Evolutionary conservation across 2,329 filamentous ascomycete species (phyloP).

Genomic region (Aspergillus versicolor): DNA sequence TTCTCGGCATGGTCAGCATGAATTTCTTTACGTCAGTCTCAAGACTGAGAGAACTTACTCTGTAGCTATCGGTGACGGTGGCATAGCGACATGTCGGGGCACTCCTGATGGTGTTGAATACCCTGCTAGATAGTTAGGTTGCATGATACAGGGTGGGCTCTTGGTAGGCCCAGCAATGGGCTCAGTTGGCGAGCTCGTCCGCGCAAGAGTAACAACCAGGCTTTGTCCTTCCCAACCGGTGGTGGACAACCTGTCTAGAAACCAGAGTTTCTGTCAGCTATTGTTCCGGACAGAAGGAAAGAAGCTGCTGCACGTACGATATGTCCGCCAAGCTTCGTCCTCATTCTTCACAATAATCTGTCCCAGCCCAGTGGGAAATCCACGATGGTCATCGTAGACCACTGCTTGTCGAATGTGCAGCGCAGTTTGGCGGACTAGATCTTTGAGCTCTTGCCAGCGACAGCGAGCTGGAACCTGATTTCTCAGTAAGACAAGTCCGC

Average conservation of each 20-base stretch:
- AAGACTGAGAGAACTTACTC: slow-evolving; percentile 29
- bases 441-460: slow-evolving; percentile 47
- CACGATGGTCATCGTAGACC: slow-evolving; percentile 44
- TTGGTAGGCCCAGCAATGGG: slow-evolving; percentile 45
- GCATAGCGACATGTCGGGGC: slow-evolving; percentile 28
- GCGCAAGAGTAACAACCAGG: slow-evolving; percentile 42
- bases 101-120: slow-evolving; percentile 35
- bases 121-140: slow-evolving; percentile 28
- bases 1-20: slow-evolving; percentile 7
- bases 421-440: slow-evolving; percentile 45
- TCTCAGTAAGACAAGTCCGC: slow-evolving; percentile 14
- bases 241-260: slow-evolving; percentile 40
- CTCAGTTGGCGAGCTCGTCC: slow-evolving; percentile 40
- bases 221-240: slow-evolving; percentile 46
- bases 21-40: not conserved
- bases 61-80: slow-evolving; percentile 36
- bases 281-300: not conserved
- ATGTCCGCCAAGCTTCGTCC: slow-evolving; percentile 46
- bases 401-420: slow-evolving; percentile 46
- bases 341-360: slow-evolving; percentile 48
- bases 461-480: slow-evolving; percentile 43
- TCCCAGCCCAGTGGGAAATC: slow-evolving; percentile 43
- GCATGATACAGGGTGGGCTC: slow-evolving; percentile 32
- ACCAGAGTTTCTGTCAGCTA: slow-evolving; percentile 14
- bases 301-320: slow-evolving; percentile 28